Evolutionary conservation across 352 stramenopile species (phyloP).

Genomic region (Globisporangium middletonii): DNA sequence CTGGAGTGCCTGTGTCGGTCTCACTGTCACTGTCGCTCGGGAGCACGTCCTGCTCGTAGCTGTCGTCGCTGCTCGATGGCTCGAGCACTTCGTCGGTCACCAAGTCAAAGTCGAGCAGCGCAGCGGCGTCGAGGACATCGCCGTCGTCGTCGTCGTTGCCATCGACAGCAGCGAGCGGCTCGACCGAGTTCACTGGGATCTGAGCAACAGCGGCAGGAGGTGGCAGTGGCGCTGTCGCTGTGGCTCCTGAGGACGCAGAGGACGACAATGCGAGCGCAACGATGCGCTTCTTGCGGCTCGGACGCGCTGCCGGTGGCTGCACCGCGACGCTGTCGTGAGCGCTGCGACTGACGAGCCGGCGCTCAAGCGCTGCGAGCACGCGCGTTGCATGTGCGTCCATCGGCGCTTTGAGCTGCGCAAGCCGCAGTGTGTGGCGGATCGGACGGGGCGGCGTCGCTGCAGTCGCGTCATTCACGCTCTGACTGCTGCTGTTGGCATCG

Average conservation of each 20-base stretch:
- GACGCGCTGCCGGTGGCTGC: constrained; percentile 3
- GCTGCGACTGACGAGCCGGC: constrained; percentile 51
- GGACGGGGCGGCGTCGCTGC: not conserved
- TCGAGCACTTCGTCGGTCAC: constrained; percentile 14
- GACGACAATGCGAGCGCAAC: not conserved
- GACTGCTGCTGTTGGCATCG: not conserved
- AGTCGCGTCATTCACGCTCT: not conserved
- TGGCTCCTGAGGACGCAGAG: not conserved
- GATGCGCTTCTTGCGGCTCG: constrained; percentile 5
- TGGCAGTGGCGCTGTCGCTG: no score
- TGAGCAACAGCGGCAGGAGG: no score
- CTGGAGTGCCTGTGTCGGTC: not conserved
- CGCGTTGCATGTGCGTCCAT: constrained; percentile 43
- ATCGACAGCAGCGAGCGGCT: no score
- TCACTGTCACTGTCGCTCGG: constrained; percentile 18
- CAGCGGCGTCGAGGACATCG: not conserved
- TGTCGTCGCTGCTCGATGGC: constrained; percentile 30
- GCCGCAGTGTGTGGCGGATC: constrained; percentile 37
- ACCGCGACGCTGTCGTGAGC: not conserved
- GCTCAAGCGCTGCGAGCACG: constrained; percentile 57
- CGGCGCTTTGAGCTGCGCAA: constrained; percentile 44
- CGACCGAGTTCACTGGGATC: no score
- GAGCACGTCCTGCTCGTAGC: constrained; percentile 73
- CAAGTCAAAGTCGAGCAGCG: constrained; percentile 6
- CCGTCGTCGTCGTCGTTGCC: no score